Evolutionary conservation across 140 eudicot genomes (phyloP), one percentile per base, ranked within the genome.

Genomic region (Erigeron philadelphicus): DNA sequence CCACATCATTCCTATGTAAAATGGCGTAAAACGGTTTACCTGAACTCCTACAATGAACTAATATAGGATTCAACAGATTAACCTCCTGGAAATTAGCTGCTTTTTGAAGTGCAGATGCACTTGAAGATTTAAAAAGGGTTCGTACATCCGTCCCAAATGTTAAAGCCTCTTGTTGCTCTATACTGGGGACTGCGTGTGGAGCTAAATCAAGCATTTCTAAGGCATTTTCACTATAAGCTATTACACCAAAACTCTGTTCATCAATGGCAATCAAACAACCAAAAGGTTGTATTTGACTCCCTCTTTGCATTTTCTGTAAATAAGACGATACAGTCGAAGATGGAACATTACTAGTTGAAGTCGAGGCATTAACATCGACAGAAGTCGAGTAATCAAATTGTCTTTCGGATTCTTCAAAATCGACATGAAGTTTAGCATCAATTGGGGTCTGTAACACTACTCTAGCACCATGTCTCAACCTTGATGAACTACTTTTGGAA

Each of bases 151-250:
- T 86, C 0, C 94, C 89, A 9, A 86, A 78, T 6, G 89, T 81
- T 53, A 86, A 72, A 23, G 81, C 87, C 15, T 86, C 94, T 58
- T 81, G 84, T 58, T 84, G 94, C 72, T 84, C 87, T 6, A 86
- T 81, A 74, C 70, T 86, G 2, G 94, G 94, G 60, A 86, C 94
- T 1, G 94, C 85, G 49, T 78, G 84, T 4, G 89, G 87, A 15
- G 94, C 80, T 52, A 88, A 68, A 15, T 88, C 95, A 18, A 88
- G 74, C 94, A 88, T 81, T 45, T 88, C 96, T 3, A 76, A 74
- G 11, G 96, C 78, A 71, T 89, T 89, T 61, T 89, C 96, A 19
- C 96, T 86, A 73, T 61, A 89, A 0, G 88, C 96, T 55, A 89
- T 74, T 0, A 89, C 79, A 2, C 46, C 59, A 53, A 89, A 72